These are phyloP conservation scores for Dendrothele bispora DNA, from an alignment of 768 basidiomycete species.

Conservation along the genomic window DNA sequence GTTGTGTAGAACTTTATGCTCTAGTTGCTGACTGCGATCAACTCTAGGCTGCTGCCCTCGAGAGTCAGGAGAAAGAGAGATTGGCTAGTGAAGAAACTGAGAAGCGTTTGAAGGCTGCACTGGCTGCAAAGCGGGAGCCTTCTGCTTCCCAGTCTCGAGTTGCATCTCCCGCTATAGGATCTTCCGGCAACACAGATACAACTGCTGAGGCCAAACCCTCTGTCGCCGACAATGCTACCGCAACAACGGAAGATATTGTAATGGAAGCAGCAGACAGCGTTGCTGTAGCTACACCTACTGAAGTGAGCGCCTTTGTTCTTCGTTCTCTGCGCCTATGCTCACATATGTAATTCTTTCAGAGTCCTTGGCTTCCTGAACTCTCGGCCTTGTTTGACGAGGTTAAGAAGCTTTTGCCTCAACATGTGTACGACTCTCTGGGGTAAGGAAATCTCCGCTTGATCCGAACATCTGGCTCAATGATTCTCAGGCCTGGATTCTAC, in stretches of 20 bases:
- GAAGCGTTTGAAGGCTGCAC: conserved; percentile 76
- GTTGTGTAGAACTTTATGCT: background rate
- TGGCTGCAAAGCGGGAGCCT: conserved; percentile 78
- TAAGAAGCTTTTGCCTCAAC: conserved; percentile 66
- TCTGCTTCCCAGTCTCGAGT: conserved; percentile 52
- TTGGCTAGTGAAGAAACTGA: conserved; percentile 74
- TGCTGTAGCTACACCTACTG: conserved; percentile 27
- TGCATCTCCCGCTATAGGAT: conserved; percentile 55
- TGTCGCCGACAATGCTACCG: conserved; percentile 24
- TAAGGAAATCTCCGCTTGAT: conserved; percentile 35
- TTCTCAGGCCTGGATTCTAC: conserved; percentile 82
- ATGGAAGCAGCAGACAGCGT: conserved; percentile 54
- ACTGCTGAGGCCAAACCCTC: conserved; percentile 19
- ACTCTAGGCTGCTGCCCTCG: conserved; percentile 57
- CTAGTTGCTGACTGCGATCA: background rate
- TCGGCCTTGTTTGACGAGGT: conserved; percentile 74
- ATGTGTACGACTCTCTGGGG: conserved; percentile 68
- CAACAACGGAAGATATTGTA: conserved; percentile 37
- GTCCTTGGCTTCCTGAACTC: conserved; percentile 81
- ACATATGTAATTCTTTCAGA: conserved; percentile 35
- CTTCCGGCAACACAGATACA: conserved; percentile 24
- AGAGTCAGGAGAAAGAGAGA: conserved; percentile 65
- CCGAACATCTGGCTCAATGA: conserved; percentile 9
- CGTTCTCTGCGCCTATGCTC: background rate
- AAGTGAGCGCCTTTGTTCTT: conserved; percentile 31